Evolutionary conservation across 768 basidiomycete genomes (phyloP).

Genomic region (Panaeolus cyanescens): DNA sequence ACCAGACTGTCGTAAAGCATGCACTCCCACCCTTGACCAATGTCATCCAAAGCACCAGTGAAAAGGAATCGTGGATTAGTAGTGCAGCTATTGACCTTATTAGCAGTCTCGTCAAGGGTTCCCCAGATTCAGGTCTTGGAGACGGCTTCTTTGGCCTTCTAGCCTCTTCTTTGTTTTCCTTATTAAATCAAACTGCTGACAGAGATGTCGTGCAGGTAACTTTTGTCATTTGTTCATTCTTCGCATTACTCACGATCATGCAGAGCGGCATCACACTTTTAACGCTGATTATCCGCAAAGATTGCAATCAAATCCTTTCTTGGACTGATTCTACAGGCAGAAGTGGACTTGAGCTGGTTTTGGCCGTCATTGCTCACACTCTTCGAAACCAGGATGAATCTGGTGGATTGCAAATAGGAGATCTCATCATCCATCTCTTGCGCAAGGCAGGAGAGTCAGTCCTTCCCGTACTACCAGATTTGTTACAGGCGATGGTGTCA

Average conservation of each 20-base stretch:
- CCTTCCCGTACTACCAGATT: constrained; percentile 82
- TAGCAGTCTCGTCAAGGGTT: constrained; percentile 69
- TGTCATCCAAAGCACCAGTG: constrained; percentile 58
- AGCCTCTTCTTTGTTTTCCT: constrained; percentile 74
- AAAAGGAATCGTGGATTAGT: constrained; percentile 72
- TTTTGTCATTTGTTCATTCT: not conserved
- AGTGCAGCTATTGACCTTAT: constrained; percentile 84
- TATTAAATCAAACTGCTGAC: constrained; percentile 74
- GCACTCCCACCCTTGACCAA: constrained; percentile 74
- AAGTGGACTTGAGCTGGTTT: constrained; percentile 73
- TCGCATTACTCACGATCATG: not conserved
- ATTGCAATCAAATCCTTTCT: constrained; percentile 74
- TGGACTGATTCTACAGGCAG: constrained; percentile 73
- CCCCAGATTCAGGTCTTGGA: constrained; percentile 65
- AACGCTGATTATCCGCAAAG: constrained; percentile 85
- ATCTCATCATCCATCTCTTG: constrained; percentile 91
- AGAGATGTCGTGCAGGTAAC: constrained; percentile 79
- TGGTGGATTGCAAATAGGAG: constrained; percentile 90
- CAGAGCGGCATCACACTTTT: constrained; percentile 85
- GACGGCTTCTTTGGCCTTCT: constrained; percentile 78
- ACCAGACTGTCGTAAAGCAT: constrained; percentile 70
- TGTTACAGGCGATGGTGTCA: constrained; percentile 80
- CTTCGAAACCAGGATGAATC: constrained; percentile 85
- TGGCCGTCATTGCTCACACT: constrained; percentile 76
- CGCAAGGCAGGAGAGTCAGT: constrained; percentile 81